Base-by-base conservation (phyloP, 2,329 filamentous ascomycete genomes). In the Aureobasidium melanogenum region DNA sequence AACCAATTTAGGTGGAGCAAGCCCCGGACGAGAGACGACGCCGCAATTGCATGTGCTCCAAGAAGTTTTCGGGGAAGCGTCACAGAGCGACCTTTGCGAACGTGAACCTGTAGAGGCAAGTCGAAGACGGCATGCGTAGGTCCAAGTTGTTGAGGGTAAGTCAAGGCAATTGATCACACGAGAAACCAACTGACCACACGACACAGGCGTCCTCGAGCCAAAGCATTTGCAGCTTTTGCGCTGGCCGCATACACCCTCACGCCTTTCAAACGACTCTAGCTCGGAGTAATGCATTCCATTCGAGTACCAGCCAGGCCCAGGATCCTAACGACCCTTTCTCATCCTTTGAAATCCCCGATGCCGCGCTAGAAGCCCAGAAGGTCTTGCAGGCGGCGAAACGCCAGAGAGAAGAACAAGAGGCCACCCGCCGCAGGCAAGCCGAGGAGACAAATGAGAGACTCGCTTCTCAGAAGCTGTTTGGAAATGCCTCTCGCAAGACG, bases 171-270 rank as follows among this genome's bases (percentile, higher is more conserved):
- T 14, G 36, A 17, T 6, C 14, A 19, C n/a, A 6, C 1, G 19
- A 26, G 17, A 28, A 19, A 19, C 9, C 15, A 1, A 22, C 52
- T 58, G 34, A 62, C 15, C 6, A 28, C 15, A 6, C 15, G 17
- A 30, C n/a, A 30, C 50, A 62, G 61, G 39, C 54, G 17, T 57
- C 54, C 17, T 62, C 61, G 10, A 59, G 61, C 55, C 61, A 62
- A n/a, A 58, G 54, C 39, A 5, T 62, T 28, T 62, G 61, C 52
- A 56, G 36, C 46, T 59, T 59, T n/a, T 62, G 61, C 47, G 54
- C 61, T 26, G 36, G 52, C 30, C 52, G 60, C 22, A 36, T 58
- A n/a, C 19, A 48, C 10, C 32, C 56, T 38, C 43, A 50, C 24
- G 34, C 19, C 17, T 44, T 24, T 22, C 54, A 38, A 10, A 46